Percentiles rank a stretch among this genome's conserved stretches.
Evolutionary conservation across 495 filamentous ascomycete genomes (phyloP).

Genomic region (Polyplosphaeria fusca): DNA sequence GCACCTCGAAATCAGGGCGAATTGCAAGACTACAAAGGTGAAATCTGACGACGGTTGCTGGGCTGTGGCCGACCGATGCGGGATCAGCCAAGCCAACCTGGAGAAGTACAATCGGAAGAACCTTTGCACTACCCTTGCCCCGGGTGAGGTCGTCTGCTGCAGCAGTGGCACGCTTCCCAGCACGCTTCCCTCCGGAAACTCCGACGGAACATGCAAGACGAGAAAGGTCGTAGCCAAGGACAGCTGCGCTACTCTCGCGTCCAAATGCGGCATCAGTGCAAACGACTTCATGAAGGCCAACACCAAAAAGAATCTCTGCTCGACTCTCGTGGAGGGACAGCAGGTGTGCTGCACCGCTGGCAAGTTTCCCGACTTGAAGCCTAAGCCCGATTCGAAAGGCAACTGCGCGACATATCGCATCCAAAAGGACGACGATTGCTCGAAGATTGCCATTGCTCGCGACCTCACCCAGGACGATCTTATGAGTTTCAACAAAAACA

Average conservation of each 20-base stretch:
- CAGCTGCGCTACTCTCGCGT: conserved; percentile 43
- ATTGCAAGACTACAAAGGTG: conserved; percentile 8
- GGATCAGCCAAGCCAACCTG: background rate
- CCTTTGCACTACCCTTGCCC: background rate
- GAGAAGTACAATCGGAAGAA: conserved; percentile 10
- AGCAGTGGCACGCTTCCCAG: background rate
- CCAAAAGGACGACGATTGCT: conserved; percentile 38
- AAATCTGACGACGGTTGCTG: conserved; percentile 1
- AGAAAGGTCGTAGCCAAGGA: conserved; percentile 37
- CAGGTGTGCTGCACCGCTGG: conserved; percentile 51
- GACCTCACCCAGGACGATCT: conserved; percentile 41
- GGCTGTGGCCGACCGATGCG: conserved; percentile 1
- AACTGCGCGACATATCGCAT: conserved; percentile 43
- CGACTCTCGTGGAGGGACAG: conserved; percentile 38
- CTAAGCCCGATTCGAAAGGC: conserved; percentile 46
- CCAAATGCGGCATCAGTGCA: conserved; percentile 43
- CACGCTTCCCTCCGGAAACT: conserved; percentile 8
- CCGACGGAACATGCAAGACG: conserved; percentile 5
- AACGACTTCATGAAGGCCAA: conserved; percentile 46
- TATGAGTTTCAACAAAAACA: conserved; percentile 45
- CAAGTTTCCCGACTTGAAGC: conserved; percentile 40
- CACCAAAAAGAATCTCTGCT: conserved; percentile 39
- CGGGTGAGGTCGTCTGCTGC: conserved; percentile 3
- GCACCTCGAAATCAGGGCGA: background rate
- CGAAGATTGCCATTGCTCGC: conserved; percentile 32